Evolutionary conservation across 495 filamentous ascomycete species (phyloP).

Genomic region (Glonium stellatum): DNA sequence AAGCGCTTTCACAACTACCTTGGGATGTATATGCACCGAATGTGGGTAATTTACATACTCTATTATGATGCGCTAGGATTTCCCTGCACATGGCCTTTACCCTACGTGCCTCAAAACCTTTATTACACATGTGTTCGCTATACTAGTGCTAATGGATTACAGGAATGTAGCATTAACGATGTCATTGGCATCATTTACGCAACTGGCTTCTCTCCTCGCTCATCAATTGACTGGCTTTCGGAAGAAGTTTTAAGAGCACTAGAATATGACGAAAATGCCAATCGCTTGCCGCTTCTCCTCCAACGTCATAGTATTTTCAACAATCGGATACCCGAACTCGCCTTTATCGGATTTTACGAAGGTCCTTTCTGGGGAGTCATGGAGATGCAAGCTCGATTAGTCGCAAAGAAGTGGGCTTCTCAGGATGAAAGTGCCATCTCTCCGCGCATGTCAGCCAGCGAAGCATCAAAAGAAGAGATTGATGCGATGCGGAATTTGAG

Average conservation of each 20-base stretch:
- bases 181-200: constrained; percentile 65
- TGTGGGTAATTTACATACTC: not conserved
- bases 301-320: constrained; percentile 60
- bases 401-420: constrained; percentile 43
- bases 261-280: constrained; percentile 47
- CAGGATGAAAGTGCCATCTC: constrained; percentile 8
- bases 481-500: constrained; percentile 17
- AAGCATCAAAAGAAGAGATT: constrained; percentile 1
- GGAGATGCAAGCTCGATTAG: constrained; percentile 74
- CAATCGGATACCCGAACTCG: constrained; percentile 53
- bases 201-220: constrained; percentile 64
- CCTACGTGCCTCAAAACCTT: not conserved
- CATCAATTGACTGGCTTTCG: constrained; percentile 56
- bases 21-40: not conserved
- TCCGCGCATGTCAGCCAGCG: not conserved
- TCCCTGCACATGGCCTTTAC: not conserved
- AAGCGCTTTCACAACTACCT: not conserved
- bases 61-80: not conserved
- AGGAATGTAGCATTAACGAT: constrained; percentile 41
- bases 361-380: constrained; percentile 82
- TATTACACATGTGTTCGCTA: not conserved
- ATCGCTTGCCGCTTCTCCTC: constrained; percentile 61
- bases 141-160: not conserved
- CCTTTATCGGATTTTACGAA: constrained; percentile 81
- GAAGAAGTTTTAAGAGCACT: constrained; percentile 48